phyloP scores from a whole-genome alignment of 2,329 filamentous ascomycete species.

The Allantophomopsis cytisporea region DNA sequence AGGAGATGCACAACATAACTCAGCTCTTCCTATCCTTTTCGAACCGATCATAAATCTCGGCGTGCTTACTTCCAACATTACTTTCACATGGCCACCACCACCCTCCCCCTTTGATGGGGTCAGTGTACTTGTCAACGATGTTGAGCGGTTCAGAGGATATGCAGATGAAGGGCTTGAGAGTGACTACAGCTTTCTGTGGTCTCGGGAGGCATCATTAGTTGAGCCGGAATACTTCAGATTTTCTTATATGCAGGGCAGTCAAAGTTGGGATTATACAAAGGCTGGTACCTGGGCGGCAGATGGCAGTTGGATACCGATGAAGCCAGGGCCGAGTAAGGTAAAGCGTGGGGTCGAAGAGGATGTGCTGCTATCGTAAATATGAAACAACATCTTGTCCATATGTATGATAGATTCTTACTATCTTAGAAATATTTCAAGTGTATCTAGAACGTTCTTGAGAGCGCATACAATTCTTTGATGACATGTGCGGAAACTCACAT shows the following conservation, averaged over 20 bases:
- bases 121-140: conserved; percentile 73
- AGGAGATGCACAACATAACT: conserved; percentile 50
- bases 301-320: conserved; percentile 53
- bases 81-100: conserved; percentile 38
- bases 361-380: no score
- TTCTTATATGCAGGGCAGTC: conserved; percentile 54
- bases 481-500: no score
- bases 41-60: conserved; percentile 31
- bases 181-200: conserved; percentile 44
- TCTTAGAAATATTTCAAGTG: no score
- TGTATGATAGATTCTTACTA: no score
- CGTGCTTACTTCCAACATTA: conserved; percentile 46
- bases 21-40: conserved; percentile 41
- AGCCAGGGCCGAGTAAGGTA: conserved; percentile 14
- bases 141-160: conserved; percentile 66
- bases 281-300: conserved; percentile 56
- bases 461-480: no score
- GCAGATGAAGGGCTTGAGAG: conserved; percentile 35
- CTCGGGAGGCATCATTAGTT: conserved; percentile 27
- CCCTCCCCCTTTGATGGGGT: conserved; percentile 51
- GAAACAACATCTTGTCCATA: no score
- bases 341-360: conserved; percentile 2
- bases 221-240: conserved; percentile 67
- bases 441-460: no score
- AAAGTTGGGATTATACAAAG: conserved; percentile 58